phyloP scores from a whole-genome alignment of 225 moss, liverwort and hornwort genomes.

The Sphagnum tenellum region DNA sequence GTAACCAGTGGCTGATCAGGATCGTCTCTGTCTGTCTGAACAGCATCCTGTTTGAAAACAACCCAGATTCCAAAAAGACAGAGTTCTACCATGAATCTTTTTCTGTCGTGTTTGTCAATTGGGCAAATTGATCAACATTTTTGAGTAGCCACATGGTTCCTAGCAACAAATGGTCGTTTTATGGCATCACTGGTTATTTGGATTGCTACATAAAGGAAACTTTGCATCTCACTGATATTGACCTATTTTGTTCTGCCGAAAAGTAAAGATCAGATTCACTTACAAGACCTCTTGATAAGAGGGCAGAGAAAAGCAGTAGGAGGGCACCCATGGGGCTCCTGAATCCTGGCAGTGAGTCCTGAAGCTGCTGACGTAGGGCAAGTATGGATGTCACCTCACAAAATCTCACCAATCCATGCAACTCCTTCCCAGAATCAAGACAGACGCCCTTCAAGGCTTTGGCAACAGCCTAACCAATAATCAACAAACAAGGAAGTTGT shows the following conservation, averaged over 20 bases:
- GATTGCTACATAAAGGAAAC: too few species aligned
- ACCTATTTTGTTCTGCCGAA: too few species aligned
- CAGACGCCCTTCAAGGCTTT: slow-evolving; percentile 75
- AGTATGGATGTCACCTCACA: slow-evolving; percentile 62
- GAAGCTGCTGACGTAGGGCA: slow-evolving; percentile 61
- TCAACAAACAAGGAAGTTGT: too few species aligned
- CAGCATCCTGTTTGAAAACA: slow-evolving; percentile 62
- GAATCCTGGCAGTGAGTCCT: slow-evolving; percentile 63
- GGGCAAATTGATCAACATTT: too few species aligned
- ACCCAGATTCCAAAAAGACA: too few species aligned
- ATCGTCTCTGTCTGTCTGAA: slow-evolving; percentile 92
- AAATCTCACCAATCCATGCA: slow-evolving; percentile 76
- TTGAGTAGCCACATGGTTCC: too few species aligned
- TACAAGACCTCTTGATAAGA: slow-evolving; percentile 93
- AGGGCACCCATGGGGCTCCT: slow-evolving; percentile 97
- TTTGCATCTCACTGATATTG: too few species aligned
- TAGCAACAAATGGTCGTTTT: too few species aligned
- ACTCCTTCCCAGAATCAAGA: slow-evolving; percentile 75
- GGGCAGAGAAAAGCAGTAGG: slow-evolving; percentile 76
- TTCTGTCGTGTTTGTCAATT: too few species aligned
- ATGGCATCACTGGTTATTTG: too few species aligned
- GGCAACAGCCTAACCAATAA: slow-evolving; percentile 37
- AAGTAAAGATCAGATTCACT: slow-evolving; percentile 10
- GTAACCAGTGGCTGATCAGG: slow-evolving; percentile 92
- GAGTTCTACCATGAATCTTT: too few species aligned